Evolutionary conservation across 257 asterid genomes (phyloP), one percentile per base, ranked within the genome.

Genomic region (Primulina huaijiensis): DNA sequence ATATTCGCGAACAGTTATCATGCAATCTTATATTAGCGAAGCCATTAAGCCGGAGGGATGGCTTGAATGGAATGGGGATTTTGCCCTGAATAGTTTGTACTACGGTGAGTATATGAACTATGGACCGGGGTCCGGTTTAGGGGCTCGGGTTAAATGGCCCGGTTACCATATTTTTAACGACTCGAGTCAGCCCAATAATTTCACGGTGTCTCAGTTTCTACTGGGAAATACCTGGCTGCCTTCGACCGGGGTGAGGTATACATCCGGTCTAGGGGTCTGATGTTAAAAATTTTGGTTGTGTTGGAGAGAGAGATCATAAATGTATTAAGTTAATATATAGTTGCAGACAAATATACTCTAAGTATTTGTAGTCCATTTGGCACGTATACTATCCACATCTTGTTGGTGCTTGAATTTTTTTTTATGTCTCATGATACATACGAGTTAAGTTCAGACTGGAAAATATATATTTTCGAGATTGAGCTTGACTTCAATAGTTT

Each of bases 191-290:
- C 90, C 87, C 0, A 75, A 17, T 68, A 64, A 68, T 12, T 87
- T 79, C 52, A 87, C 87, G 0, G 89, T 83, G 31, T 65, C 83
- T 19, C 82, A 80, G 35, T 80, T 87, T 69, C 72, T 87, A 60
- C 8, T 75, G 19, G 94, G 94, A 2, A 75, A 85, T 40, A 62
- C 79, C 2, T 87, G 94, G 94, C 23, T 85, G 76, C 88, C 90
- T 17, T 79, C 80, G n/a, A 87, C 92, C 0, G 92, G 92, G 53
- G 80, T 87, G 0, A 81, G 79, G 38, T 87, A 77, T 70, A 73
- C 85, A 2, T 79, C 85, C n/a, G 88, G 86, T 14, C 65, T 82
- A 58, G 60, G 75, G 3, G 74, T 74, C 60, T 84, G 65, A 83
- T 46, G 8, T 2, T 2, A 20, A 20, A 11, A 37, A 64, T 21